These are phyloP conservation scores for Claviceps citrina DNA, from an alignment of 2,329 filamentous ascomycete species.

Conservation along the genomic window DNA sequence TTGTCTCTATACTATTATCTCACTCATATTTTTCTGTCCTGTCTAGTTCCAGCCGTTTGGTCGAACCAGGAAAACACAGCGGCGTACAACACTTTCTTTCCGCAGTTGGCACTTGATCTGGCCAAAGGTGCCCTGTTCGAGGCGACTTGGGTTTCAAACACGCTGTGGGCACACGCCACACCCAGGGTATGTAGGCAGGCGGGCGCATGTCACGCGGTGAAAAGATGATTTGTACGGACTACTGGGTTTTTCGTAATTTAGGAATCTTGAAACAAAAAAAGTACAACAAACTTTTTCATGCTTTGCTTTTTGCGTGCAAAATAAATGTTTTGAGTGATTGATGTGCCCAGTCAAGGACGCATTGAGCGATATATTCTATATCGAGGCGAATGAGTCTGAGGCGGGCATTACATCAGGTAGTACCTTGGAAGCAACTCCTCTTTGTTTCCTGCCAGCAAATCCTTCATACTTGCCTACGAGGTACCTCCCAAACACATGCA, in stretches of 20 bases:
- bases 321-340: too few species aligned
- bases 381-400: too few species aligned
- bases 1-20: not conserved
- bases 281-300: too few species aligned
- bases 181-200: constrained; percentile 3
- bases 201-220: constrained; percentile 5
- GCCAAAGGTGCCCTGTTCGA: constrained; percentile 1
- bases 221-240: constrained; percentile 7
- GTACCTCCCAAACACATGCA: too few species aligned
- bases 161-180: not conserved
- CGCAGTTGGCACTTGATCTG: constrained; percentile 1
- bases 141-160: constrained; percentile 1
- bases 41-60: constrained; percentile 10
- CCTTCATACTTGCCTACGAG: too few species aligned
- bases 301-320: too few species aligned
- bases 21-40: constrained; percentile 9
- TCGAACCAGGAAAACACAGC: constrained; percentile 9
- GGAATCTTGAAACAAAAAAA: not conserved
- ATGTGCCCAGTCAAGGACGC: too few species aligned
- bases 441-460: too few species aligned
- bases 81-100: constrained; percentile 10
- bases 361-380: too few species aligned
- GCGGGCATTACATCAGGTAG: too few species aligned
- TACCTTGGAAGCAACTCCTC: too few species aligned
- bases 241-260: constrained; percentile 1